These are phyloP conservation scores for Solanum habrochaites DNA, from an alignment of 257 asterid species.

Conservation along the genomic window DNA sequence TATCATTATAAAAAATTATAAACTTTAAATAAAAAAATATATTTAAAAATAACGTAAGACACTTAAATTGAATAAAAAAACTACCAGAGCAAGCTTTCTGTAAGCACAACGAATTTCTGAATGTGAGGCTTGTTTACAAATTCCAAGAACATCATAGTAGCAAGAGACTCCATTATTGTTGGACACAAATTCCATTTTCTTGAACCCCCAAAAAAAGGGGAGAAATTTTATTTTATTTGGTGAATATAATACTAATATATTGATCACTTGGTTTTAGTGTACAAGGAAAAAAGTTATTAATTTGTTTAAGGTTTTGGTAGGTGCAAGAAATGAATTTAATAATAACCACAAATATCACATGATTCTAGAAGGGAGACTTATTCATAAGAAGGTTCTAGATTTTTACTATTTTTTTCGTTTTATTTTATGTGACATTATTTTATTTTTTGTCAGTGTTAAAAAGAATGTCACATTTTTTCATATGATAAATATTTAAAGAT, in stretches of 20 bases:
- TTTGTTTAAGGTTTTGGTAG: neutral
- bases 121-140: conserved; percentile 12
- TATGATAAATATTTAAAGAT: too few relatives aligned
- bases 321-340: neutral
- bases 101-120: conserved; percentile 15
- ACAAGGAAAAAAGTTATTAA: neutral
- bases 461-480: too few relatives aligned
- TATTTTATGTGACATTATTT: rapidly evolving
- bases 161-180: neutral
- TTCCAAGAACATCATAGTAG: conserved; percentile 8
- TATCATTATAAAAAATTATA: neutral
- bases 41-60: neutral
- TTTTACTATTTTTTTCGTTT: neutral
- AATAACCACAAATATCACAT: neutral
- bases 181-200: neutral
- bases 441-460: too few relatives aligned
- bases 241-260: neutral
- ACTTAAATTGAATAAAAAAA: neutral
- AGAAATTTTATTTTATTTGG: neutral
- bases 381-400: conserved; percentile 15
- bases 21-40: neutral
- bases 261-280: neutral
- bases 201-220: neutral
- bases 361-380: neutral
- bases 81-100: conserved; percentile 11